Conservation (phyloP, 495 filamentous ascomycete species). For the Hypoxylon intermedium region DNA sequence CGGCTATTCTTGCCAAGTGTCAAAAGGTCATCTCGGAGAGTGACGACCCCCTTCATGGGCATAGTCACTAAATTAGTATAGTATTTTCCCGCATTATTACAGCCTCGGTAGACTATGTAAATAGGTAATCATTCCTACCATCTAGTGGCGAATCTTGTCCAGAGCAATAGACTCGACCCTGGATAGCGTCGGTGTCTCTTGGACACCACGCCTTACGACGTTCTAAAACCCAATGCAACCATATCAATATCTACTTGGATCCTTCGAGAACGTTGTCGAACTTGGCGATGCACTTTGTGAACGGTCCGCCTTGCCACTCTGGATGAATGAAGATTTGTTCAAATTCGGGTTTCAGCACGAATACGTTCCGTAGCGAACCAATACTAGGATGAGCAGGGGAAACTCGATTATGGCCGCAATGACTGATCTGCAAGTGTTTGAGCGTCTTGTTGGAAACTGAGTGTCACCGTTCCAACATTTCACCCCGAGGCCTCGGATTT, state of each 20-base stretch:
- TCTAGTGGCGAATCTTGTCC: constrained; percentile 1
- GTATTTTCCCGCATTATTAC: constrained; percentile 11
- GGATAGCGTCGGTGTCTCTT: constrained; percentile 2
- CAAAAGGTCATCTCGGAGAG: constrained; percentile 63
- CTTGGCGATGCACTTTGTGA: constrained; percentile 10
- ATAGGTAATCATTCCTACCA: constrained; percentile 19
- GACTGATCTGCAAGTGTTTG: constrained; percentile 8
- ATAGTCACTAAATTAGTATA: constrained; percentile 36
- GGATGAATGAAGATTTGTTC: constrained; percentile 27
- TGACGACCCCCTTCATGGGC: constrained; percentile 48
- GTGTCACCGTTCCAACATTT: constrained; percentile 7
- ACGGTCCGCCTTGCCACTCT: constrained; percentile 25
- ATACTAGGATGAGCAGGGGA: constrained; percentile 10
- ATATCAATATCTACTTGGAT: constrained; percentile 1
- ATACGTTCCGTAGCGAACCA: constrained; percentile 22
- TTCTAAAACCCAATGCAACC: constrained; percentile 20
- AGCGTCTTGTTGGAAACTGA: constrained; percentile 10
- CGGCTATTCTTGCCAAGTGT: constrained; percentile 85
- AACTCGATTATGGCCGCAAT: too few relatives aligned
- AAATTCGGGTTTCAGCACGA: constrained; percentile 12
- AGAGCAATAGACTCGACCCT: constrained; percentile 7
- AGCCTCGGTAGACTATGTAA: constrained; percentile 21
- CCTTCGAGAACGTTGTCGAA: constrained; percentile 6
- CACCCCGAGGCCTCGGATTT: background rate
- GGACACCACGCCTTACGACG: constrained; percentile 10